Evolutionary conservation across 2,329 filamentous ascomycete genomes (phyloP).

Genomic region (Aureobasidium sp.): DNA sequence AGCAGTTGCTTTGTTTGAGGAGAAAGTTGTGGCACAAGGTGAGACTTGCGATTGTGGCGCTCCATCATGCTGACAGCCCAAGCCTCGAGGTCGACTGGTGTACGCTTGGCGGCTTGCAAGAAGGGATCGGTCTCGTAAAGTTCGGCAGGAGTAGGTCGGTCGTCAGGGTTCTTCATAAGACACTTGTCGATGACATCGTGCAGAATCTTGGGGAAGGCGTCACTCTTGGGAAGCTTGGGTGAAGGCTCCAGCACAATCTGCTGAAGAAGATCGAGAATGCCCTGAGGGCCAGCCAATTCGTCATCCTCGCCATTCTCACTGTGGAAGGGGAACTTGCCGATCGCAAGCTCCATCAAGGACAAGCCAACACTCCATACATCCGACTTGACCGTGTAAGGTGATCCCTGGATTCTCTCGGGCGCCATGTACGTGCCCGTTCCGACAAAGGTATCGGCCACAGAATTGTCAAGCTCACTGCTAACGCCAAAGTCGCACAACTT

Average conservation of each 20-base stretch:
- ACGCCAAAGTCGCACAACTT: slow-evolving; percentile 98
- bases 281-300: slow-evolving; percentile 67
- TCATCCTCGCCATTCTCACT: slow-evolving; percentile 64
- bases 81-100: slow-evolving; percentile 84
- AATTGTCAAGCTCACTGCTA: slow-evolving; percentile 96
- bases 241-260: slow-evolving; percentile 97
- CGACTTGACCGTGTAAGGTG: slow-evolving; percentile 94
- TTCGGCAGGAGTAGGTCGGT: slow-evolving; percentile 85
- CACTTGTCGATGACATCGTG: slow-evolving; percentile 98
- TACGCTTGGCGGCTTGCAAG: slow-evolving; percentile 91
- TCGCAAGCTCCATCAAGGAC: slow-evolving; percentile 92
- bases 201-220: slow-evolving; percentile 89
- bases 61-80: slow-evolving; percentile 96
- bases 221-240: slow-evolving; percentile 88
- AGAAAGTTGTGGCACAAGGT: slow-evolving; percentile 66
- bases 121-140: slow-evolving; percentile 87
- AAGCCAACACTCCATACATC: slow-evolving; percentile 98
- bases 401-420: slow-evolving; percentile 92
- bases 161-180: slow-evolving; percentile 79
- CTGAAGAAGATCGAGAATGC: slow-evolving; percentile 90
- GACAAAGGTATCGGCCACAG: slow-evolving; percentile 95
- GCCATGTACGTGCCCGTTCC: slow-evolving; percentile 99
- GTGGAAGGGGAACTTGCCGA: slow-evolving; percentile 93
- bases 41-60: slow-evolving; percentile 89
- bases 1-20: slow-evolving; percentile 72